Evolutionary conservation across 495 filamentous ascomycete species (phyloP), one percentile per base, ranked within the genome.

Genomic region (Penicillium cosmopolitanum): DNA sequence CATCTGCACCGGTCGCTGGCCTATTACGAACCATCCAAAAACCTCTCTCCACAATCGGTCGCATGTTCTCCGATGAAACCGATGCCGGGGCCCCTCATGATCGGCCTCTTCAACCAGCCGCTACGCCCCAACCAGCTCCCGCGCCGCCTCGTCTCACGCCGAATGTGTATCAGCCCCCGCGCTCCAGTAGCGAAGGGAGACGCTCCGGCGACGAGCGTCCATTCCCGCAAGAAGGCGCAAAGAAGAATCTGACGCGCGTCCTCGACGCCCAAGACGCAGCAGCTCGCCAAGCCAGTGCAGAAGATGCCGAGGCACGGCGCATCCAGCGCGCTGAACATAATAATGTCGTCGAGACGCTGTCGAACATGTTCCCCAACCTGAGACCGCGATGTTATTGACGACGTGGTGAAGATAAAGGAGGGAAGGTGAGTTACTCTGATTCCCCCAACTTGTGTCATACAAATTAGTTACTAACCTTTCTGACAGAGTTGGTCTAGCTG

Each of bases 281-380:
- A n/a, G 93, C 92, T 19, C 82, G 91, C 15, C 95, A 98, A 70
- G 96, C 96, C 3, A 95, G 91, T 56, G 94, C 92, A 0, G 95
- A 99, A 73, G 85, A 86, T 31, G 96, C 93, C 10, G 91, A 98
- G 72, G 94, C 94, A 31, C 86, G 89, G 50, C 81, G 89, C 46
- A 89, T 99, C 61, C 88, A 93, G 57, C 81, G 87, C 50, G 87
- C 85, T 34, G 95, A 99, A 78, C 93, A 98, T 70, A 80, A 85
- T 43, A 91, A 91, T 67, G 87, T 99, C 5, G 95, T 98, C 1
- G 94, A 97, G 67, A 96, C 91, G 15, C 76, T 97, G 43, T 87
- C 89, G 18, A 88, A 90, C 51, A 96, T 97, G 93, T 97, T 97
- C 67, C 93, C 93, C 8, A 89, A 92, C 69, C 77, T 97, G n/a